Base-by-base conservation (phyloP, 2,329 filamentous ascomycete species). In the Salinomyces thailandicus region DNA sequence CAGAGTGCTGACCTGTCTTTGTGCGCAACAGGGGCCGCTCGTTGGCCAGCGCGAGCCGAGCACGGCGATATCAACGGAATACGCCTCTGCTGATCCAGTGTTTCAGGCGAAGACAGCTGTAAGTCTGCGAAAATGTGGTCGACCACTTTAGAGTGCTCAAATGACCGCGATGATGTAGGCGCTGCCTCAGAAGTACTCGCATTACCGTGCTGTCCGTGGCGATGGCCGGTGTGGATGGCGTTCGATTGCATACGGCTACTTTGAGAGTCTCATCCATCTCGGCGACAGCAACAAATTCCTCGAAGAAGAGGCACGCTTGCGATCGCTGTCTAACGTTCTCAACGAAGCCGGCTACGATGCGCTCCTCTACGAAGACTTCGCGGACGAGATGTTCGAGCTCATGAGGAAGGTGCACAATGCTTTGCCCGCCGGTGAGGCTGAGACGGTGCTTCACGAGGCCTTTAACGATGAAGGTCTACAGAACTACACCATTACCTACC, bases 181-280 rank as follows among this genome's bases (percentile, higher is more conserved):
- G 14, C 72, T 98, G 37, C 81, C 86, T 5, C 72, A 79, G 51
- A 85, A 81, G 38, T 94, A 93, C 60, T 83, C 85, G 14, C 79
- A 86, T 57, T 94, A 89, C 57, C 84, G 91, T 37, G 80, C 80
- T 8, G 77, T 94, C 58, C 79, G 82, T 61, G 89, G 91, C 36
- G 89, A 96, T 63, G 91, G 91, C 41, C 93, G 93, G 58, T 96
- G 91, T 63, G 91, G 89, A 53, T 96, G 91, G 89, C 77, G 89
- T 80, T 91, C 89, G 35, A 82, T 94, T 56, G 86, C 80, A 16
- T 98, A 93, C 61, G 79, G 79, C 46, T 96, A 95, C 61, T 94
- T 93, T 56, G 91, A 98, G 62, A 80, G 77, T 31, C 71, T 96
- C 37, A 69, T 89, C 50, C 74, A 76, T 45, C 65, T 73, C 31